These are phyloP conservation scores for Saprolegnia diclina DNA, from an alignment of 352 stramenopile species.

Conservation along the genomic window DNA sequence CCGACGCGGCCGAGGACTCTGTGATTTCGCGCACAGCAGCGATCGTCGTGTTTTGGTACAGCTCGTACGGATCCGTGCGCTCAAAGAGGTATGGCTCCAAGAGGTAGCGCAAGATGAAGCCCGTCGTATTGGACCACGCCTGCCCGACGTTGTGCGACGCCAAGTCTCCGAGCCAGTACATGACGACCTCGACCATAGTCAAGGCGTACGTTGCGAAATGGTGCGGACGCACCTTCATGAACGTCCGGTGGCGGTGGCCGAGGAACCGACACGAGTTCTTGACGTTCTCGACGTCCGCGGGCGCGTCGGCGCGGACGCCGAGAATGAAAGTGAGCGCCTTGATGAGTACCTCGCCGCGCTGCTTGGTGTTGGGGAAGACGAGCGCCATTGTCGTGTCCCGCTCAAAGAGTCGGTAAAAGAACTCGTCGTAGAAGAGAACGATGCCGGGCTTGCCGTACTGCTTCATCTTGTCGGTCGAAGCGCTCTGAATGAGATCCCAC, in stretches of 20 bases:
- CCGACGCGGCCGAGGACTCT: conserved; percentile 2
- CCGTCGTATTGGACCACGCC: conserved; percentile 20
- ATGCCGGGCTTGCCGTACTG: conserved; percentile 27
- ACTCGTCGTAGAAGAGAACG: conserved; percentile 27
- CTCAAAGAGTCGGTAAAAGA: conserved; percentile 25
- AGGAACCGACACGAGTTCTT: conserved; percentile 24
- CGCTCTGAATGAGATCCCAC: conserved; percentile 23
- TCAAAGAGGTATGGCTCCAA: conserved; percentile 19
- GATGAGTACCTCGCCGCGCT: conserved; percentile 26
- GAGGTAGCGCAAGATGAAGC: conserved; percentile 16
- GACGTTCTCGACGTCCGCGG: conserved; percentile 5
- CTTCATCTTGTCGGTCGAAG: conserved; percentile 24
- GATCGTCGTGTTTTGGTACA: conserved; percentile 27
- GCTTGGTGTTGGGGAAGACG: conserved; percentile 21
- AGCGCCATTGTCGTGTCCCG: conserved; percentile 14
- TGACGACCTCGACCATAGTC: conserved; percentile 23
- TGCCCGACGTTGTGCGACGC: conserved; percentile 16
- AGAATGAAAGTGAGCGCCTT: conserved; percentile 24
- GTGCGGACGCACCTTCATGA: conserved; percentile 17
- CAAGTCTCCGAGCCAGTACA: conserved; percentile 26
- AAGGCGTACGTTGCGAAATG: conserved; percentile 23
- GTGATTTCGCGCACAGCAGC: conserved; percentile 24
- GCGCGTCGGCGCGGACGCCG: neutral
- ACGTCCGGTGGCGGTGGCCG: conserved; percentile 20
- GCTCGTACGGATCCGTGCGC: conserved; percentile 22